Evolutionary conservation across 192 early-diverging fungal species (phyloP).

Genomic region (Umbelopsis vinacea): DNA sequence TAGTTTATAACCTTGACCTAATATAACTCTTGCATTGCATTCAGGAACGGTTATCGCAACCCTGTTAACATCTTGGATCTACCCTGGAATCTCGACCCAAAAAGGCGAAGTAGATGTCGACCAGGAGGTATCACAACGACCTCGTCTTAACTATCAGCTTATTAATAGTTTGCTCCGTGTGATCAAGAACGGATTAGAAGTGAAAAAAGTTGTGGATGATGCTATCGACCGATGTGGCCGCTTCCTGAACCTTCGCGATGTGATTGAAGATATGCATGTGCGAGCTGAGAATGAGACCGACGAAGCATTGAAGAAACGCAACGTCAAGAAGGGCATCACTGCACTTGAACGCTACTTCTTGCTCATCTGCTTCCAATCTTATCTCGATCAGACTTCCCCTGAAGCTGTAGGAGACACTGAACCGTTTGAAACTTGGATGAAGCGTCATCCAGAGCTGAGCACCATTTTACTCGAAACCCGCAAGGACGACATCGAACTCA

Average conservation of each 20-base stretch:
- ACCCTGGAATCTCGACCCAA: not conserved
- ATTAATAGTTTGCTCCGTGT: slow-evolving; percentile 67
- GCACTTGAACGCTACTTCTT: slow-evolving; percentile 59
- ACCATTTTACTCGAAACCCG: slow-evolving; percentile 54
- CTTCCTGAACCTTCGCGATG: slow-evolving; percentile 57
- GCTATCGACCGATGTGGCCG: slow-evolving; percentile 56
- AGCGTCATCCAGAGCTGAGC: slow-evolving; percentile 53
- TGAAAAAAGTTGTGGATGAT: slow-evolving; percentile 59
- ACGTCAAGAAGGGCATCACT: slow-evolving; percentile 30
- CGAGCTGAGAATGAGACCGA: slow-evolving; percentile 41
- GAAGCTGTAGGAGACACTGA: slow-evolving; percentile 34
- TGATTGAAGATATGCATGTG: slow-evolving; percentile 51
- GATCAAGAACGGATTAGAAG: slow-evolving; percentile 59
- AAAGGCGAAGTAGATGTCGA: not conserved
- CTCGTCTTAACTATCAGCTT: slow-evolving; percentile 53
- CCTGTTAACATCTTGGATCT: slow-evolving; percentile 37
- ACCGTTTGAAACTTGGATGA: slow-evolving; percentile 60
- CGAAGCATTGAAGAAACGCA: not conserved
- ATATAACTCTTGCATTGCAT: not conserved
- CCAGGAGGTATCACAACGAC: not conserved
- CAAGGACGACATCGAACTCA: slow-evolving; percentile 32
- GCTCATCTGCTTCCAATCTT: slow-evolving; percentile 62
- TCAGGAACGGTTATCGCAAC: slow-evolving; percentile 42
- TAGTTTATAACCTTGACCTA: not conserved
- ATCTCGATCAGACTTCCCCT: slow-evolving; percentile 45